Base-by-base conservation (phyloP, 1,284 basidiomycete genomes). In the Cryptococcus hybrid region DNA sequence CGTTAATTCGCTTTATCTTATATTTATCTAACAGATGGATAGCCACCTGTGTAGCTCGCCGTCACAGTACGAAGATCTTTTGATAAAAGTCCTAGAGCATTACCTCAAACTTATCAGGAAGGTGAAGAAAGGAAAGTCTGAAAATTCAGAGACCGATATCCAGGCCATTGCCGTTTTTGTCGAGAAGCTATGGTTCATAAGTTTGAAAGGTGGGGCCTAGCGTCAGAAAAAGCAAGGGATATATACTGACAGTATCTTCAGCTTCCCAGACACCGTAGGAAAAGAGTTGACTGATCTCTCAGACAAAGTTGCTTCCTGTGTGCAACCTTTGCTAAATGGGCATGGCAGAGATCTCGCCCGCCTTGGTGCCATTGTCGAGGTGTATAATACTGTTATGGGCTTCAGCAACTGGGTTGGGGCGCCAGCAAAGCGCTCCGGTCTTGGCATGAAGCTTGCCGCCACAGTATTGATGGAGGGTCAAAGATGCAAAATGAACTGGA, bases 161-260 rank as follows among this genome's bases (percentile, higher is more conserved):
- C 47, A 48, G 34, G 47, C 47, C 2, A 24, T 48, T 34, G 34
- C 47, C 2, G 34, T 48, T 3, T 59, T 35, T 59, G 46, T 44
- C 24, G 44, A 5, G 15, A 36, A 7, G 11, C 48, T 15, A 59
- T 55, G 49, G n/a, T 1, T 36, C 46, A 49, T 18, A 15, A 37
- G 4, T 7, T 55, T 5, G 38, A 59, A 36, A 51, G n/a, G 57
- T 59, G 24, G 43, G 57, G 43, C 9, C 13, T 35, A 35, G 4
- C 34, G 13, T 9, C 34, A 3, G 12, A 15, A 42, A 15, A 42
- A 42, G 40, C 40, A 3, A 42, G 40, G 15, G 30, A 30, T 30
- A 30, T 30, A 30, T 30, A 30, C 30, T 30, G 30, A 30, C 30
- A 30, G 30, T 30, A 30, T 30, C 30, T 30, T 30, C 30, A 30